Evolutionary conservation across 768 basidiomycete genomes (phyloP).

Genomic region (Macrocybe gigantea): DNA sequence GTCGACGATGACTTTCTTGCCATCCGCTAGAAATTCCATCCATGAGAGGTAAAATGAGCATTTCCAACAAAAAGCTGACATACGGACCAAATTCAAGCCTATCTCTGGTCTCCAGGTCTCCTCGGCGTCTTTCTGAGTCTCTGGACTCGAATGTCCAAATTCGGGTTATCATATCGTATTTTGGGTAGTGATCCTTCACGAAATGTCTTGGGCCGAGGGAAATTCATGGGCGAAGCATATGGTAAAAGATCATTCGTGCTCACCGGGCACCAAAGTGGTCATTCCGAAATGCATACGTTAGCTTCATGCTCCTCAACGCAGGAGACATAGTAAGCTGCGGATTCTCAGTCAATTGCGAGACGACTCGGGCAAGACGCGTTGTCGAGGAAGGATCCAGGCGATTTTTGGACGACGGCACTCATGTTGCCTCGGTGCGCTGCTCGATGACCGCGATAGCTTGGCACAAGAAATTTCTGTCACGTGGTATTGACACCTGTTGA

Average conservation of each 20-base stretch:
- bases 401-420: constrained; percentile 17
- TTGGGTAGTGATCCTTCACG: constrained; percentile 71
- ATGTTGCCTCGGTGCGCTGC: background rate
- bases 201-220: constrained; percentile 51
- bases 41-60: background rate
- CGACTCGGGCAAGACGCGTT: constrained; percentile 48
- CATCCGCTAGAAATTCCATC: constrained; percentile 35
- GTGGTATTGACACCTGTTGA: background rate
- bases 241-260: constrained; percentile 11
- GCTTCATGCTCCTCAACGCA: constrained; percentile 43
- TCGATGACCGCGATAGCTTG: constrained; percentile 1
- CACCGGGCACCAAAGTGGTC: constrained; percentile 76
- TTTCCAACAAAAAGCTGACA: background rate
- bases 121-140: constrained; percentile 44
- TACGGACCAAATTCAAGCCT: constrained; percentile 58
- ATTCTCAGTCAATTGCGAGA: constrained; percentile 41
- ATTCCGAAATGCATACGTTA: constrained; percentile 55
- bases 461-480: constrained; percentile 1
- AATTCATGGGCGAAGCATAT: constrained; percentile 1
- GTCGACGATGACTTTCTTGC: constrained; percentile 39
- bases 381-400: constrained; percentile 8
- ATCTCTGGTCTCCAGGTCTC: constrained; percentile 61
- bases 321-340: constrained; percentile 43
- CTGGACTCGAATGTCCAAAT: constrained; percentile 53
- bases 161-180: constrained; percentile 73